These are phyloP conservation scores for Hordeum pubiflorum DNA, from an alignment of 202 grass and related monocot species.

Conservation along the genomic window DNA sequence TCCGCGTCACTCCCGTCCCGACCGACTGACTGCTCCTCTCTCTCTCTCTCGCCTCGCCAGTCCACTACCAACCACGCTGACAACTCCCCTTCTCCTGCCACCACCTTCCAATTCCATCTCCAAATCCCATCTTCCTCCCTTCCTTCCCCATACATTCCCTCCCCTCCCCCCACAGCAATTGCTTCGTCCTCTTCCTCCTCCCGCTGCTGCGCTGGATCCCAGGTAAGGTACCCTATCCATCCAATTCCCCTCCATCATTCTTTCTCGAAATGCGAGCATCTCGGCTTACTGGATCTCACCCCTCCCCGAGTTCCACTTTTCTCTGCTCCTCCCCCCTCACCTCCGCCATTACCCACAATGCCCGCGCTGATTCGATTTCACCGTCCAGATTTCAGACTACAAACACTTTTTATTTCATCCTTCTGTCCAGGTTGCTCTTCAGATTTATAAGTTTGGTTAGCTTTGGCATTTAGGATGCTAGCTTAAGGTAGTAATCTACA, in stretches of 20 bases:
- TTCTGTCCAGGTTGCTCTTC: not conserved
- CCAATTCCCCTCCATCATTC: not conserved
- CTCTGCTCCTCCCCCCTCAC: not conserved
- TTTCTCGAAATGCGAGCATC: not conserved
- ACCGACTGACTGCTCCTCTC: conserved; percentile 15
- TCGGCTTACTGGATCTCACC: not conserved
- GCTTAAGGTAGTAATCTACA: not conserved
- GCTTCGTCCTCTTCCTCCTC: not conserved
- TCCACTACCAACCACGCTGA: conserved; percentile 28
- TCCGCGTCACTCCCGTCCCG: conserved; percentile 8
- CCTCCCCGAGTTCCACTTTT: not conserved
- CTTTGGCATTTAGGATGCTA: not conserved
- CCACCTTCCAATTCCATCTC: conserved; percentile 2
- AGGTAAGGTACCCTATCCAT: conserved; percentile 12
- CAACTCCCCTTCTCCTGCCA: conserved; percentile 23
- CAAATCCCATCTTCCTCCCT: not conserved
- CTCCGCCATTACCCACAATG: not conserved
- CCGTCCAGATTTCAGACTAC: conserved; percentile 11
- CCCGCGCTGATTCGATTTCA: not conserved
- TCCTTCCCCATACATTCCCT: not conserved
- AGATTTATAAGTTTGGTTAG: not conserved
- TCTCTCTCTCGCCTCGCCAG: not conserved
- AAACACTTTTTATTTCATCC: not conserved
- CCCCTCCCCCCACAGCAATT: not conserved
- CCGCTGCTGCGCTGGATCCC: conserved; percentile 12